These are phyloP conservation scores for Aspergillus sparsus DNA, from an alignment of 495 filamentous ascomycete species.

Conservation along the genomic window DNA sequence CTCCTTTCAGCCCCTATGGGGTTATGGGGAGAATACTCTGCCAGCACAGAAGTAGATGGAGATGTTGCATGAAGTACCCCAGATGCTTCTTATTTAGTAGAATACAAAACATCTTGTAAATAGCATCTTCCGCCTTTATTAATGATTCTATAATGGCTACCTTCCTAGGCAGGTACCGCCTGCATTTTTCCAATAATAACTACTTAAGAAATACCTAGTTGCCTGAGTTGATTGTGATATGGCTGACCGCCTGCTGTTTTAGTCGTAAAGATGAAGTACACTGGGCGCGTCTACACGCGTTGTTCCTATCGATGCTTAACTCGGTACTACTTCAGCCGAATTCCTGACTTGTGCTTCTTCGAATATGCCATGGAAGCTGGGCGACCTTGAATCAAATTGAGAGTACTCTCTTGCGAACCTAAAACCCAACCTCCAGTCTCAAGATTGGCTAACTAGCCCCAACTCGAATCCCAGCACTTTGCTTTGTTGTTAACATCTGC, in stretches of 20 bases:
- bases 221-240: no score
- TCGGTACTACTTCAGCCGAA: not conserved
- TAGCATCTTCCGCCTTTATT: no score
- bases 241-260: constrained; percentile 18
- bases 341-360: not conserved
- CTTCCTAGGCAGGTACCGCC: no score
- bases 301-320: not conserved
- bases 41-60: not conserved
- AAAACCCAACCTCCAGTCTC: no score
- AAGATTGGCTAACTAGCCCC: no score
- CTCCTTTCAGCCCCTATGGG: no score
- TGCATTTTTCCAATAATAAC: not conserved
- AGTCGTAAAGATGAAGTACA: not conserved
- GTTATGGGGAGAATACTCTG: not conserved
- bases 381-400: no score
- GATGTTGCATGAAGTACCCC: not conserved
- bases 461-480: no score
- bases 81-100: constrained; percentile 1
- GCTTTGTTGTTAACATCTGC: no score
- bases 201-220: no score
- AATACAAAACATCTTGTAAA: not conserved
- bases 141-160: no score
- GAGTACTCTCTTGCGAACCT: no score
- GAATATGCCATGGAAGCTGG: not conserved
- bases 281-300: constrained; percentile 4